Percentiles rank a stretch among this genome's conserved stretches.
Evolutionary conservation across 345 rosid genomes (phyloP).

Genomic region (Cardamine resedifolia): DNA sequence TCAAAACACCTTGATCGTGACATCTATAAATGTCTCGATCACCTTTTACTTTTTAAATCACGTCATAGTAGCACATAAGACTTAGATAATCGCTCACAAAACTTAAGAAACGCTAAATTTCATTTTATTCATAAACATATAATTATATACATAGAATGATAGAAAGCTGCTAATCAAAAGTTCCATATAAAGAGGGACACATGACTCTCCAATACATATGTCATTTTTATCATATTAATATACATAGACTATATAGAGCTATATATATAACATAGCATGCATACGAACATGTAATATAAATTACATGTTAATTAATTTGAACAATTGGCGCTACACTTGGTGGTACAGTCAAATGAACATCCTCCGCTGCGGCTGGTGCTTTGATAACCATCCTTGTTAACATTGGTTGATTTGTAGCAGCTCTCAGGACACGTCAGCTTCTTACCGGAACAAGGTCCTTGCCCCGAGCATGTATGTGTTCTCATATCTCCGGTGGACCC

Average conservation of each 20-base stretch:
- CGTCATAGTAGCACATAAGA: background rate
- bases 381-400: conserved; percentile 18
- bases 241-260: background rate
- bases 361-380: conserved; percentile 31
- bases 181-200: conserved; percentile 9
- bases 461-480: background rate
- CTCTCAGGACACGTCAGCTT: conserved; percentile 16
- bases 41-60: too few relatives aligned
- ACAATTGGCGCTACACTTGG: conserved; percentile 23
- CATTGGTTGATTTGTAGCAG: conserved; percentile 32
- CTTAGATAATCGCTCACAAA: background rate
- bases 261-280: background rate
- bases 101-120: conserved; percentile 15
- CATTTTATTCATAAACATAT: background rate
- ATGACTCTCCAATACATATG: conserved; percentile 8
- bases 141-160: conserved; percentile 17
- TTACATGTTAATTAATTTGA: background rate
- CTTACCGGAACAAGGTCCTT: conserved; percentile 37
- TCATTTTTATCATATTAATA: background rate
- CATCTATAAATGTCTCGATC: too few relatives aligned
- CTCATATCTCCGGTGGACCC: background rate
- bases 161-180: conserved; percentile 6
- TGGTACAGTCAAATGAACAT: conserved; percentile 31
- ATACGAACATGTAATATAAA: background rate
- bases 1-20: too few relatives aligned